Evolutionary conservation across 1,284 basidiomycete species (phyloP).

Genomic region (Somion occarium): DNA sequence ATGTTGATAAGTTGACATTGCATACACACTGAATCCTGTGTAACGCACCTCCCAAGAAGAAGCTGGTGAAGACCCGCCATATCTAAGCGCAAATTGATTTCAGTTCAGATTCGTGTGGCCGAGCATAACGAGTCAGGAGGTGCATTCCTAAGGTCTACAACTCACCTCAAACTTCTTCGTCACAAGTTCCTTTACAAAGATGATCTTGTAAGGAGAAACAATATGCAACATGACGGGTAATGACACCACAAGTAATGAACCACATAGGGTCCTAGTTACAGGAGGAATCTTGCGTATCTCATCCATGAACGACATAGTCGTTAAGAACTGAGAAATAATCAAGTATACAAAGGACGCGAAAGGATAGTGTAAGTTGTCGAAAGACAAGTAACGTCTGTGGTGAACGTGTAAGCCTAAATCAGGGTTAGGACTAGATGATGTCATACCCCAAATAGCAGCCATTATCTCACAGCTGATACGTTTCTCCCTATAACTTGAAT

Average conservation of each 20-base stretch:
- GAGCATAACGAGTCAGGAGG: not conserved
- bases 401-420: too few species aligned
- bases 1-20: too few species aligned
- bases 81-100: conserved; percentile 37
- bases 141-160: too few species aligned
- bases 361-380: too few species aligned
- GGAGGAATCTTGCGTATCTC: conserved; percentile 83
- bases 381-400: too few species aligned
- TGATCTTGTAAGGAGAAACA: conserved; percentile 47
- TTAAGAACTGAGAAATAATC: too few species aligned
- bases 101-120: not conserved
- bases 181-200: conserved; percentile 53
- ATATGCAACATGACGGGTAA: conserved; percentile 57
- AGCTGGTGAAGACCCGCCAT: conserved; percentile 74
- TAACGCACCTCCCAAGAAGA: conserved; percentile 72
- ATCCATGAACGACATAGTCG: conserved; percentile 28
- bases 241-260: conserved; percentile 59
- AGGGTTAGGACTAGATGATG: too few species aligned
- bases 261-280: conserved; percentile 72
- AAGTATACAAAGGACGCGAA: too few species aligned
- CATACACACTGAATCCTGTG: too few species aligned
- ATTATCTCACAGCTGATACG: too few species aligned
- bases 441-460: too few species aligned
- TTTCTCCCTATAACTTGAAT: too few species aligned
- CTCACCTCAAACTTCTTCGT: conserved; percentile 49